Evolutionary conservation across 2,329 filamentous ascomycete species (phyloP), one percentile per base, ranked within the genome.

Genomic region (Colletotrichum costaricense): DNA sequence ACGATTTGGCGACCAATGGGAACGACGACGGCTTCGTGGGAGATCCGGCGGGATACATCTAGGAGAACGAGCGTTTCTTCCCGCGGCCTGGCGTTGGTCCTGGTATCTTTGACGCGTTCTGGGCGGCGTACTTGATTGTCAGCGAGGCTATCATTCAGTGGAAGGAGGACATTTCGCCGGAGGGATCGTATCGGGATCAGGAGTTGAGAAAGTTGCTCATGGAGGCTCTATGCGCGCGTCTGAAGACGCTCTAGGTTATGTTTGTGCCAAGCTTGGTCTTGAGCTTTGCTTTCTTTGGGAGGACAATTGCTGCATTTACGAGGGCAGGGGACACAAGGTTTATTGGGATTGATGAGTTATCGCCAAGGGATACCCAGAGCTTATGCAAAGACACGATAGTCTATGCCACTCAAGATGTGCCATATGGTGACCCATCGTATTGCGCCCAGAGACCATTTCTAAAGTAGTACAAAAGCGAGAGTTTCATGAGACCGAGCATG

Each of bases 51-150:
- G 49, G 11, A 14, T 35, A 28, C 5, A 55, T 71, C 55, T 66
- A 59, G 69, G 49, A 38, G 30, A 68, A 63, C 58, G 58, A 68
- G 64, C 64, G 55, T 11, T 68, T 57, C 64, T 72, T 63, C 24
- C 69, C 69, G 28, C 69, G 69, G 2, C 69, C 69, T 38, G 64
- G 46, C 49, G 49, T 72, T 22, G 64, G 56, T n/a, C 14, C 57
- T 5, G 66, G 58, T 12, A 59, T 69, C 2, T 69, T 69, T 22
- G 60, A 69, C 35, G 67, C 33, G 22, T 69, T 64, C 16, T 57
- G 59, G 59, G 60, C 35, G 19, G 59, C 35, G 4, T 69, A 69
- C 54, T 2, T 58, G 14, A 19, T 65, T 26, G 60, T 33, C 26
- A 54, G 67, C 16, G 67, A 64, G 28, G 52, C 14, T 0, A 69